Conservation (phyloP, 2,329 filamentous ascomycete species). For the Clonostachys solani region DNA sequence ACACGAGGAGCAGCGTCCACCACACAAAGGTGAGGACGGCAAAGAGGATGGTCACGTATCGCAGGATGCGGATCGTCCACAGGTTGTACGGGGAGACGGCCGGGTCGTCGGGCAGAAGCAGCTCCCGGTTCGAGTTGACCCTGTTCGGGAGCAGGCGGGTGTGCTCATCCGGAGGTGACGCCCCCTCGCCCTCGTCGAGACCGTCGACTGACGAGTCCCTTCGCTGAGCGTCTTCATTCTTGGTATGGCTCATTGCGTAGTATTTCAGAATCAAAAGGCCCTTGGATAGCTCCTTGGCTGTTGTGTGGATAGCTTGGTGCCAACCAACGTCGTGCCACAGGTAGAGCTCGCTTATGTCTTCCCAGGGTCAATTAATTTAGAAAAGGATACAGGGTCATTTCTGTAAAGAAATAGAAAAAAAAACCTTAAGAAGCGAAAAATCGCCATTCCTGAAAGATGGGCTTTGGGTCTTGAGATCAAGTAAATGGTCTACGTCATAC, state of each 20-base stretch:
- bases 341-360: no score
- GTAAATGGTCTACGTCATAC: no score
- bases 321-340: no score
- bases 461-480: no score
- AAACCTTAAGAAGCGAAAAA: no score
- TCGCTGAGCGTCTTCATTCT: constrained; percentile 11
- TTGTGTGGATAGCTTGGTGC: no score
- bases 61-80: constrained; percentile 79
- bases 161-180: constrained; percentile 40
- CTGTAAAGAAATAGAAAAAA: no score
- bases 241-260: constrained; percentile 4
- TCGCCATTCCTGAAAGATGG: no score
- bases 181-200: constrained; percentile 15
- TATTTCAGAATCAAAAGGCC: no score
- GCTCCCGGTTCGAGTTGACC: constrained; percentile 40
- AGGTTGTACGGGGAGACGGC: constrained; percentile 89
- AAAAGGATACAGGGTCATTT: no score
- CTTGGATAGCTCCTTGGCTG: no score
- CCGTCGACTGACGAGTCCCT: constrained; percentile 1
- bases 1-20: constrained; percentile 89
- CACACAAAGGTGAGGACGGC: constrained; percentile 75
- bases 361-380: no score
- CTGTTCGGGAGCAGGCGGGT: constrained; percentile 68
- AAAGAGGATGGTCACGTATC: constrained; percentile 75
- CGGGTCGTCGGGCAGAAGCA: constrained; percentile 36